These are phyloP conservation scores for Dendrocalamus sinicus DNA, from an alignment of 176 grass and related monocot species.

Conservation along the genomic window DNA sequence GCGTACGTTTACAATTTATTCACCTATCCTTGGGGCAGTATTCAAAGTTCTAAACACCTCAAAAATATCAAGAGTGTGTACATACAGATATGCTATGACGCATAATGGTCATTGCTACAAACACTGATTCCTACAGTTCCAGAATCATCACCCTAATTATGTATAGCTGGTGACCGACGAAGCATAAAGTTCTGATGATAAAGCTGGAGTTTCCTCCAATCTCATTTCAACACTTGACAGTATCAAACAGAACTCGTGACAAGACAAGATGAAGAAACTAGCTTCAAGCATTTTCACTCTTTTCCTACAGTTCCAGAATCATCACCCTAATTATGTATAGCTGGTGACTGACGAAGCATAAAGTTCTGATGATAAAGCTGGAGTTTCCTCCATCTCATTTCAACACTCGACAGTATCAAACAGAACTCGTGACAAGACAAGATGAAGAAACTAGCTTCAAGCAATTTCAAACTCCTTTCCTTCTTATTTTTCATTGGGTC, in stretches of 20 bases:
- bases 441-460: background rate
- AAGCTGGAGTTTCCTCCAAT: background rate
- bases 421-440: background rate
- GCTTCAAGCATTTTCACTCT: background rate
- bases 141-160: background rate
- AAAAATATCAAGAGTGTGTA: background rate
- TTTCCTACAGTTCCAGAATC: slow-evolving; percentile 16
- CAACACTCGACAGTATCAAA: background rate
- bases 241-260: background rate
- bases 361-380: background rate
- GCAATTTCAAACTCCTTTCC: background rate
- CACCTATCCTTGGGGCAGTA: background rate
- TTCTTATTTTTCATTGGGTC: slow-evolving; percentile 66
- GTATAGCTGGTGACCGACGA: background rate
- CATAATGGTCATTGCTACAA: background rate
- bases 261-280: background rate
- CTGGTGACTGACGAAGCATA: background rate
- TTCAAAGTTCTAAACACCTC: background rate
- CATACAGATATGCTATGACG: background rate
- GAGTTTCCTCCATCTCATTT: background rate
- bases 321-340: background rate
- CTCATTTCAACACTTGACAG: background rate
- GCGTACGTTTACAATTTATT: slow-evolving; percentile 26
- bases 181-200: slow-evolving; percentile 3
- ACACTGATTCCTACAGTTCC: slow-evolving; percentile 13